Percentiles rank a stretch among this genome's conserved stretches.
Conservation (phyloP, 257 asterid genomes). For the Mitragyna speciosa region DNA sequence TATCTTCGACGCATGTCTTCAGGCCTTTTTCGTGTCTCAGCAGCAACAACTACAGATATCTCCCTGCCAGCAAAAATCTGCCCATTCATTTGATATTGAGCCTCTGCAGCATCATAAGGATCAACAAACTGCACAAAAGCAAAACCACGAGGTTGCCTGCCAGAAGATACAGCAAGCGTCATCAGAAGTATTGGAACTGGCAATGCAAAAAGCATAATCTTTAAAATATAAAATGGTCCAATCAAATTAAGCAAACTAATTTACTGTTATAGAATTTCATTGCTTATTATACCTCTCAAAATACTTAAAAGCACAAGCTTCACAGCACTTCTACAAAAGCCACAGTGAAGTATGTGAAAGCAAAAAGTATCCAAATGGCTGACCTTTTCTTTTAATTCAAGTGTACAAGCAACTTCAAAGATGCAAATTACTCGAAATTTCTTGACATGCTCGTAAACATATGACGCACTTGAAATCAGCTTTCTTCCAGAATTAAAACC, state of each 20-base stretch:
- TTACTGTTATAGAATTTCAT: conserved; percentile 1
- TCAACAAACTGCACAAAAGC: conserved; percentile 40
- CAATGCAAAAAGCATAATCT: background rate
- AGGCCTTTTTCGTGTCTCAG: conserved; percentile 37
- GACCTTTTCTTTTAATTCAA: conserved; percentile 34
- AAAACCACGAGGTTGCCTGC: conserved; percentile 38
- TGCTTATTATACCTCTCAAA: conserved; percentile 5
- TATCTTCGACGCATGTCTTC: conserved; percentile 37
- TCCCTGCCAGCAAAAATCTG: conserved; percentile 37
- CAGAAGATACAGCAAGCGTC: background rate
- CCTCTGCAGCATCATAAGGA: conserved; percentile 36
- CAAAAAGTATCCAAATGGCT: conserved; percentile 27
- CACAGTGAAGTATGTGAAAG: conserved; percentile 15
- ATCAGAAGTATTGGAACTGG: background rate
- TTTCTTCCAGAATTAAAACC: conserved; percentile 27
- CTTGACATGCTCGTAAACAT: conserved; percentile 29
- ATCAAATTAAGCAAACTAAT: background rate
- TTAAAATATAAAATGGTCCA: background rate
- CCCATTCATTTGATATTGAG: conserved; percentile 40
- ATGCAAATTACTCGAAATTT: conserved; percentile 29
- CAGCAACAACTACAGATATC: conserved; percentile 36
- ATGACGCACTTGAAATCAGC: conserved; percentile 32
- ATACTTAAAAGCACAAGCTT: conserved; percentile 11
- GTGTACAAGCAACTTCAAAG: conserved; percentile 29
- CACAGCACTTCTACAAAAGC: conserved; percentile 18